Percentiles rank a stretch among this genome's conserved stretches.
These are phyloP conservation scores for Wickerhamiella pararugosa DNA, from an alignment of 1,139 yeast species.

Conservation along the genomic window DNA sequence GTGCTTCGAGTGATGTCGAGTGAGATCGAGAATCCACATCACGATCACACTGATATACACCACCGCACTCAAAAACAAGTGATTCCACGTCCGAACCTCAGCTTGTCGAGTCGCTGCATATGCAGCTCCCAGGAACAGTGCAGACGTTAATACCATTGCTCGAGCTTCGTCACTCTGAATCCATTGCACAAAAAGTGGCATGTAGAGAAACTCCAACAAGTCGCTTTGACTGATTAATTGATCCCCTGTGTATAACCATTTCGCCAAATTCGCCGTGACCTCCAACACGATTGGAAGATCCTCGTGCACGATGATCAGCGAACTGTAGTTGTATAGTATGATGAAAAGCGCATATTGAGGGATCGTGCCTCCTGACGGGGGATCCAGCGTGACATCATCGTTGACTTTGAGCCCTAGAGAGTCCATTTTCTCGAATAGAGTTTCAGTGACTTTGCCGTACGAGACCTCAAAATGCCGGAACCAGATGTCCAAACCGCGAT, in stretches of 20 bases:
- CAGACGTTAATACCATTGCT: conserved; percentile 18
- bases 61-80: conserved; percentile 18
- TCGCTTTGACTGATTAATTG: conserved; percentile 2
- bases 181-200: conserved; percentile 20
- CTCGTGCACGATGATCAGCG: conserved; percentile 20
- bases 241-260: conserved; percentile 11
- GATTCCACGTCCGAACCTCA: conserved; percentile 12
- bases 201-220: conserved; percentile 15
- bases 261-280: conserved; percentile 14
- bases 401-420: conserved; percentile 7
- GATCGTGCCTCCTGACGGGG: conserved; percentile 3
- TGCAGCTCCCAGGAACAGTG: conserved; percentile 18
- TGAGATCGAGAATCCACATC: conserved; percentile 20
- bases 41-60: conserved; percentile 19
- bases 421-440: conserved; percentile 10
- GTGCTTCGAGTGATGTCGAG: conserved; percentile 6
- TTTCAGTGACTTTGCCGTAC: conserved; percentile 15
- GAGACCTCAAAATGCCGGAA: conserved; percentile 18
- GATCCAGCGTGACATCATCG: conserved; percentile 5
- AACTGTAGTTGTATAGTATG: conserved; percentile 19
- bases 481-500: conserved; percentile 23
- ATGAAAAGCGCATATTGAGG: conserved; percentile 19
- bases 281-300: conserved; percentile 18
- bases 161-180: conserved; percentile 18
- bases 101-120: conserved; percentile 17